These are phyloP conservation scores for Cryphonectria radicalis DNA, from an alignment of 2,329 filamentous ascomycete genomes.

Conservation along the genomic window DNA sequence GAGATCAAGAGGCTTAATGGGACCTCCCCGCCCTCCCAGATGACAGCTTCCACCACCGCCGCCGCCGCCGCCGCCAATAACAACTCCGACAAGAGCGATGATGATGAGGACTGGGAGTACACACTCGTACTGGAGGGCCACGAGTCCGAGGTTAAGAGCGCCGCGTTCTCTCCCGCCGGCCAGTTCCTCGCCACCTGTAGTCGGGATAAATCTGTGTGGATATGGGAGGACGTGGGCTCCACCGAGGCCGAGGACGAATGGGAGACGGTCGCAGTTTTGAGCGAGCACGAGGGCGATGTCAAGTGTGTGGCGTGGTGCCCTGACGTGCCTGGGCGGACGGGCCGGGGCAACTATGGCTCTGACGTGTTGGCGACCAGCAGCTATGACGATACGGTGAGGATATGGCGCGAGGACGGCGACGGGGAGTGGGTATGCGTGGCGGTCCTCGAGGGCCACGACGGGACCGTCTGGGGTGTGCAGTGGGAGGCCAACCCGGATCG, in stretches of 20 bases:
- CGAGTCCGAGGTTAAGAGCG: conserved; percentile 87
- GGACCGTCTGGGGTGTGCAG: conserved; percentile 89
- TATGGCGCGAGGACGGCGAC: conserved; percentile 90
- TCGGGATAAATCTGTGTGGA: conserved; percentile 94
- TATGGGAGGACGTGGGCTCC: conserved; percentile 88
- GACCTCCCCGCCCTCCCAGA: conserved; percentile 24
- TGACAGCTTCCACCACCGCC: neutral
- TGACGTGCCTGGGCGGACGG: conserved; percentile 56
- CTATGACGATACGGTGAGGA: conserved; percentile 88
- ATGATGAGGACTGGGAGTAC: conserved; percentile 91
- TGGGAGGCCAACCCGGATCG: conserved; percentile 58
- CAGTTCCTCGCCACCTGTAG: conserved; percentile 87
- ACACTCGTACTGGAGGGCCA: conserved; percentile 92
- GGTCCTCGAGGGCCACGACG: conserved; percentile 76
- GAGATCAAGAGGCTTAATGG: conserved; percentile 41
- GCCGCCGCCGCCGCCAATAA: conserved; percentile 36
- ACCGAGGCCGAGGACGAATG: conserved; percentile 87
- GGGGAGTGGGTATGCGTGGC: conserved; percentile 90
- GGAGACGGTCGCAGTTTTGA: conserved; percentile 93
- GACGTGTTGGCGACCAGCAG: conserved; percentile 87
- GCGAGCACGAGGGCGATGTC: conserved; percentile 93
- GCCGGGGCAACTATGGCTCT: conserved; percentile 54
- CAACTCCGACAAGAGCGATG: conserved; percentile 62
- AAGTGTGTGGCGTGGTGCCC: conserved; percentile 95
- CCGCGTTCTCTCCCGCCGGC: conserved; percentile 74